A percentile compares a stretch with the other conserved stretches of the same genome.
Evolutionary conservation across 23 red algal genomes (phyloP).

Genomic region (Gracilariopsis chorda): DNA sequence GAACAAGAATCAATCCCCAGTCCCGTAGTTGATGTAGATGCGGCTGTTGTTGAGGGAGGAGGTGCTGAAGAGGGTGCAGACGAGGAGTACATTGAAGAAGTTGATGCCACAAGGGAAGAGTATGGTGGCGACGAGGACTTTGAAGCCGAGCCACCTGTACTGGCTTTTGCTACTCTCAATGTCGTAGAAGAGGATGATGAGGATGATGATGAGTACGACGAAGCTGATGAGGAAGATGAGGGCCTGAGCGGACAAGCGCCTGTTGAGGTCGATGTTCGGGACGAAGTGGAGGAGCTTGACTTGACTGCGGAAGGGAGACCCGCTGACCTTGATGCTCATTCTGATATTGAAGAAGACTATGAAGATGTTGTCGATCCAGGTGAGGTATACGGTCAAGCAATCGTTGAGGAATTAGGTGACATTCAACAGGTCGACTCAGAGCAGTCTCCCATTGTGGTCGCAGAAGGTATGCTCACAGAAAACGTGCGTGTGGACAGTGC

Average conservation of each 20-base stretch:
- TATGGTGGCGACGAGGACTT: neutral
- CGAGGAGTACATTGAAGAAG: neutral
- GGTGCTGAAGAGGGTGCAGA: neutral
- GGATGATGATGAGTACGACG: neutral
- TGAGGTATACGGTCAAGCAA: neutral
- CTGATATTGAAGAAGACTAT: neutral
- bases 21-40: neutral
- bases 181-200: conserved; percentile 4
- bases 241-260: too few species aligned
- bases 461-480: too few species aligned
- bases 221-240: neutral
- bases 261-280: neutral
- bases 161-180: conserved; percentile 12
- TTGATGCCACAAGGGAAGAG: conserved; percentile 1
- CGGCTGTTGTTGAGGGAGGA: neutral
- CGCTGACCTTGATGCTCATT: neutral
- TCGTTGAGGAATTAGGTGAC: neutral
- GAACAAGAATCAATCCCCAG: neutral
- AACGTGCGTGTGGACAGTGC: too few species aligned
- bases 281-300: neutral
- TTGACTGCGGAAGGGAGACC: neutral
- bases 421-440: too few species aligned
- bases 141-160: neutral
- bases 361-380: neutral
- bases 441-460: too few species aligned